These are phyloP conservation scores for Solanum hybrid DNA, from an alignment of 305 asterid species.

Conservation along the genomic window DNA sequence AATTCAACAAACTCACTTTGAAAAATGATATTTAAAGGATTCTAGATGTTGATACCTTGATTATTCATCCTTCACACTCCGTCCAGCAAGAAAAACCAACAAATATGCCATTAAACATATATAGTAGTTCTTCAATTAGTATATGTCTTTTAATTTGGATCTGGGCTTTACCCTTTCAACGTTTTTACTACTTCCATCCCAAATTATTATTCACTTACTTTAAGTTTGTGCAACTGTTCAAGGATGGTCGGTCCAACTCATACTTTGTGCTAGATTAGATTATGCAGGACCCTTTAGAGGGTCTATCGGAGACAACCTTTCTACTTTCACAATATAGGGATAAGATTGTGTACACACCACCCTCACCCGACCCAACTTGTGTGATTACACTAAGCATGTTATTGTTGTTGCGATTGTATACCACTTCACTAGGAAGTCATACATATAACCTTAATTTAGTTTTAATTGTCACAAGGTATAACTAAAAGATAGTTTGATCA, in stretches of 20 bases:
- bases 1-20: not conserved
- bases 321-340: not conserved
- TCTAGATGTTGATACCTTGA: not conserved
- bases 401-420: not conserved
- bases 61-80: not conserved
- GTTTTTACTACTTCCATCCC: not conserved
- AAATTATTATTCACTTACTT: not conserved
- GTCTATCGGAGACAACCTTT: not conserved
- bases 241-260: not conserved
- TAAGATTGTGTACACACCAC: not conserved
- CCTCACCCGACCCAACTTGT: not conserved
- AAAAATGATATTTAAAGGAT: not conserved
- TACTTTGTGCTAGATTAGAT: not conserved
- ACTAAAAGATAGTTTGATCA: not conserved
- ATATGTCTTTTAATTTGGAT: not conserved
- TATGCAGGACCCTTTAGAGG: not conserved
- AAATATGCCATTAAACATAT: not conserved
- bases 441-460: not conserved
- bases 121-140: not conserved
- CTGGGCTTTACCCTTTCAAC: not conserved
- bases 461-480: not conserved
- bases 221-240: not conserved
- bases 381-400: not conserved
- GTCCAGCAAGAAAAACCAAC: not conserved
- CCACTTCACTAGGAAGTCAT: not conserved